Evolutionary conservation across 495 filamentous ascomycete genomes (phyloP), one percentile per base, ranked within the genome.

Genomic region (Parmelia sp.): DNA sequence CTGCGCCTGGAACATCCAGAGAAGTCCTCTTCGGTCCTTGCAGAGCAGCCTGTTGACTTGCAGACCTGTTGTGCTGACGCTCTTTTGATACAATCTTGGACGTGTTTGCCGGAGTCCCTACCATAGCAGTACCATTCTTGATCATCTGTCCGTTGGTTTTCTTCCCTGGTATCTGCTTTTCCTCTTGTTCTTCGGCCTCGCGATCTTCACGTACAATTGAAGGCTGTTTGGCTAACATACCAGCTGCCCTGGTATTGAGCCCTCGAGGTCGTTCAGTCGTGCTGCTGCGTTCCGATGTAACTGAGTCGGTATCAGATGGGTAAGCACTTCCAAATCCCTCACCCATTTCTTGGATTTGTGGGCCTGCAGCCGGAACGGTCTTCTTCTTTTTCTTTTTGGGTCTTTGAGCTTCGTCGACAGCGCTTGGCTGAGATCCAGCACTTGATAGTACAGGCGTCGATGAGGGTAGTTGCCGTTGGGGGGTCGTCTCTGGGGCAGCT

Each of bases 151-250:
- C 66, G 31, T 65, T 62, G 5, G 27, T 33, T 47, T 49, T 57
- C 53, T 65, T 69, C 23, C 25, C 61, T 49, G 70, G 49, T 23
- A 63, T 65, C n/a, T 60, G 39, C 59, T 65, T 61, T 27, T 75
- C 73, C 25, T 70, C 70, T 42, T 63, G 70, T 65, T 76, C 72
- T 62, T 85, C 82, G 15, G 74, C 79, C 66, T 86, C 81, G 17
- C 77, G 73, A 66, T 87, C 84, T 71, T 88, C 86, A n/a, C 74
- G 76, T 6, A 88, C 83, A 17, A 83, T 77, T 1, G 86, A 86
- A 3, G 86, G 83, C 65, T 86, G 82, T 68, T 85, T 86, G 21
- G 71, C 76, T 45, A 71, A 69, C 6, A 68, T 21, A 37, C 68
- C 68, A 35, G 68, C 66, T 25, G 67, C 58, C 44, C 72, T 64